Evolutionary conservation across 1,139 yeast genomes (phyloP).

Genomic region (Yamadazyma atmosphaerica): DNA sequence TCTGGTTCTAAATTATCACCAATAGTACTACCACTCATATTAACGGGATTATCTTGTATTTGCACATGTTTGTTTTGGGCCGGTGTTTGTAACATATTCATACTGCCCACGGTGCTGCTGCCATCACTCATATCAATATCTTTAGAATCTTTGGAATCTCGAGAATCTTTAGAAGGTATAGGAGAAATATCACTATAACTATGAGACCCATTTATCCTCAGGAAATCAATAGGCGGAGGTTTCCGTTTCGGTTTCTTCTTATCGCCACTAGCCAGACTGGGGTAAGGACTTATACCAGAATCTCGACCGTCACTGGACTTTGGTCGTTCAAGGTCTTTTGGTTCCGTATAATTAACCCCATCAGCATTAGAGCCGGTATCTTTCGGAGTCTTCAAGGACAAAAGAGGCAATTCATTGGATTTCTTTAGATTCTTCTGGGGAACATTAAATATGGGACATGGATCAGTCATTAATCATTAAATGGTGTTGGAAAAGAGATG

Average conservation of each 20-base stretch:
- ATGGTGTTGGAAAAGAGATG: too few relatives aligned
- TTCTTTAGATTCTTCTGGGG: slow-evolving; percentile 17
- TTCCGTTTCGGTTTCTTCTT: slow-evolving; percentile 32
- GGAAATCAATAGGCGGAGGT: slow-evolving; percentile 47
- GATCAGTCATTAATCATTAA: slow-evolving; percentile 22
- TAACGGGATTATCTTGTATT: background rate
- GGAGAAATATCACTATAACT: slow-evolving; percentile 14
- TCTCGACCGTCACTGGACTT: background rate
- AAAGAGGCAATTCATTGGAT: slow-evolving; percentile 8
- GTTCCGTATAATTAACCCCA: too few relatives aligned
- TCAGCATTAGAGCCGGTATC: too few relatives aligned
- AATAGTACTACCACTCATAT: slow-evolving; percentile 4
- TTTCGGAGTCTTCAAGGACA: slow-evolving; percentile 10
- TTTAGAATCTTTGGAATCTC: slow-evolving; percentile 3
- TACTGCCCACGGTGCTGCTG: slow-evolving; percentile 1
- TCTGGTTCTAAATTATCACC: too few relatives aligned
- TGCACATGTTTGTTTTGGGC: background rate
- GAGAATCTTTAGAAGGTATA: slow-evolving; percentile 7
- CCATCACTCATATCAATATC: slow-evolving; percentile 6
- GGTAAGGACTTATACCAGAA: background rate
- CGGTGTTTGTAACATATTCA: background rate
- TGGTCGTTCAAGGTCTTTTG: too few relatives aligned
- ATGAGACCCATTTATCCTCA: slow-evolving; percentile 33
- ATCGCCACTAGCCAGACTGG: too few relatives aligned
- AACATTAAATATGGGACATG: slow-evolving; percentile 30